Conservation (phyloP, 2,329 filamentous ascomycete species). For the Pseudocercospora musae region DNA sequence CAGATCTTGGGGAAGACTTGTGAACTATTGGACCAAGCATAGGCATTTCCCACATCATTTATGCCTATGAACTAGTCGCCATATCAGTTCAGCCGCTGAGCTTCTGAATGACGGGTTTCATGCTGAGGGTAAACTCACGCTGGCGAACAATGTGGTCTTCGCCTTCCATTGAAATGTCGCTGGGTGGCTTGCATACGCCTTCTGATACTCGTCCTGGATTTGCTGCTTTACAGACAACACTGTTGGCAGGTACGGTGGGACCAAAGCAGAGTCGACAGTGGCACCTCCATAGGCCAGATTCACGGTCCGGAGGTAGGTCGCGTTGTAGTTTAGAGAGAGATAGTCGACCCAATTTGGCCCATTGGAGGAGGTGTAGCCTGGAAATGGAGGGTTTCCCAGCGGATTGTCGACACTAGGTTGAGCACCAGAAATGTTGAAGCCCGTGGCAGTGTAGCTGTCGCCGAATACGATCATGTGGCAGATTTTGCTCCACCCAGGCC, state of each 20-base stretch:
- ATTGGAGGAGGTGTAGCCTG: conserved; percentile 32
- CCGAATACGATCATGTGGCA: conserved; percentile 38
- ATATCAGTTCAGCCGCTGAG: conserved; percentile 2
- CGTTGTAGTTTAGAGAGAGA: conserved; percentile 45
- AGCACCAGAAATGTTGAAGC: conserved; percentile 53
- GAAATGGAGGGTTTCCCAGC: conserved; percentile 57
- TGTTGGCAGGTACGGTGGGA: conserved; percentile 49
- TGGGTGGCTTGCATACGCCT: conserved; percentile 33
- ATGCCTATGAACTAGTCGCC: conserved; percentile 46
- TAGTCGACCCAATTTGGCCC: conserved; percentile 58
- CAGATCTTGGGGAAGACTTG: conserved; percentile 37
- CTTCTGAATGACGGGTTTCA: background rate
- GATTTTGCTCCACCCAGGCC: conserved; percentile 9
- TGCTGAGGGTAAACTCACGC: background rate
- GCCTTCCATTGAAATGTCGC: conserved; percentile 37
- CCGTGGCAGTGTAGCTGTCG: conserved; percentile 59
- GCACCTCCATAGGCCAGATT: conserved; percentile 51
- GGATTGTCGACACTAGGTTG: conserved; percentile 55
- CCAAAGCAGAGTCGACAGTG: conserved; percentile 45
- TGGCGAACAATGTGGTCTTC: conserved; percentile 41
- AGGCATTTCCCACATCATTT: conserved; percentile 55
- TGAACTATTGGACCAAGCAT: conserved; percentile 39
- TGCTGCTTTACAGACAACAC: conserved; percentile 54
- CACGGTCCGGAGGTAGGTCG: conserved; percentile 48
- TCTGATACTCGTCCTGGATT: conserved; percentile 44